phyloP scores from a whole-genome alignment of 192 early-diverging fungal genomes.

The Allomyces macrogynus region DNA sequence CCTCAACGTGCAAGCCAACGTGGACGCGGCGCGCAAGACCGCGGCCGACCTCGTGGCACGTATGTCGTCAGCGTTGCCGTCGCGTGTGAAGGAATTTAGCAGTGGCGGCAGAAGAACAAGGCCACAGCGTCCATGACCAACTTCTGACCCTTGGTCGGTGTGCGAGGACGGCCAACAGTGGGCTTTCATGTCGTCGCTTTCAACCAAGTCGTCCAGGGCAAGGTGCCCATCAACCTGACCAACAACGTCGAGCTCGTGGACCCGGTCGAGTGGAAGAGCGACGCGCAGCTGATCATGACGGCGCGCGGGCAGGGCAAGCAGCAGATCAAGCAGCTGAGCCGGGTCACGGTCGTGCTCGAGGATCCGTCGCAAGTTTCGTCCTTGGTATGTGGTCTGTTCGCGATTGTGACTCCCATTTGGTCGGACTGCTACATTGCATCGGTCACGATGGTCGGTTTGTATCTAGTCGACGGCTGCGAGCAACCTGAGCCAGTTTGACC shows the following conservation, averaged over 20 bases:
- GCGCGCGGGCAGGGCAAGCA: conserved; percentile 1
- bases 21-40: conserved; percentile 19
- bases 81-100: no score
- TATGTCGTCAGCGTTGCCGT: conserved; percentile 7
- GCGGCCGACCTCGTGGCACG: conserved; percentile 22
- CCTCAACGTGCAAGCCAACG: conserved; percentile 10
- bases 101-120: neutral
- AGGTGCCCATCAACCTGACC: conserved; percentile 17
- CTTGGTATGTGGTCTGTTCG: conserved; percentile 16
- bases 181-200: conserved; percentile 37
- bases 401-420: neutral
- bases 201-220: conserved; percentile 24
- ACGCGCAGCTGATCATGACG: conserved; percentile 1
- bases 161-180: conserved; percentile 11
- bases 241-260: neutral
- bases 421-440: conserved; percentile 3
- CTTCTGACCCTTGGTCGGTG: neutral
- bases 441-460: conserved; percentile 5
- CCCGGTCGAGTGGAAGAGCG: neutral
- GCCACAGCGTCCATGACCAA: no score
- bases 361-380: conserved; percentile 33
- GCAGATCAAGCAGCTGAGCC: conserved; percentile 26
- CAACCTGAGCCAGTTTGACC: conserved; percentile 25
- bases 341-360: conserved; percentile 35
- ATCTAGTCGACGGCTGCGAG: neutral